Base-by-base conservation (phyloP, 352 stramenopile species). In the Pythium apleroticum region DNA sequence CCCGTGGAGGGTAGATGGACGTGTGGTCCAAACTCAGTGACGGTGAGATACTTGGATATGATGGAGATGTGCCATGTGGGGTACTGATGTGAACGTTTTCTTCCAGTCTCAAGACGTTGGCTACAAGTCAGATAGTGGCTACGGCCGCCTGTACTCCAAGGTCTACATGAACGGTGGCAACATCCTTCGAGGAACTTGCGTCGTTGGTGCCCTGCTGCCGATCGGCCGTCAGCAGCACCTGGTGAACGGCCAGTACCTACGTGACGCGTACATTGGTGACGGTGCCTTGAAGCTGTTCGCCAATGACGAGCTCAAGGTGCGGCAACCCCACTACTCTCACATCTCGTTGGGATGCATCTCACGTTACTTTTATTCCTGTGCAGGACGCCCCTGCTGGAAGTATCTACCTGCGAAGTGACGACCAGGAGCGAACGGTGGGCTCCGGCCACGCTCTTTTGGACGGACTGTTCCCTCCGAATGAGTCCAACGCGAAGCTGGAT, bases 381-480 rank as follows among this genome's bases (percentile, higher is more conserved):
- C 37, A 53, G 45, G 46, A 50, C 12, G 57, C 20, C 10, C 57
- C 48, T 35, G 41, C 19, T 50, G 67, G 75, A 15, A 73, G 81
- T 19, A 86, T 95, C 66, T 89, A 88, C 61, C 74, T 95, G n/a
- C 84, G 86, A 22, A 93, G 84, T 63, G 86, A 95, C 52, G 86
- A 95, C 63, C 75, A 95, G 68, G 86, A 95, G 63, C 80, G 86
- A 12, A 95, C 86, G 14, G 63, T 95, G 6, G 86, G 86, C 5
- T 95, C 86, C n/a, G 86, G 86, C 14, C 86, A 95, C 66, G 81
- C 83, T 4, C 64, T 96, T 27, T 72, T 96, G 20, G 84, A 96
- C 43, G 83, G 82, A 2, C 41, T 96, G 19, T 96, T 96, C 61
- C 85, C 87, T 31, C 74, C 74, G 19, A 80, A 93, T 22, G 71